Evolutionary conservation across 164 flowering plant species (phyloP).

Genomic region (Nymphaea colorata): DNA sequence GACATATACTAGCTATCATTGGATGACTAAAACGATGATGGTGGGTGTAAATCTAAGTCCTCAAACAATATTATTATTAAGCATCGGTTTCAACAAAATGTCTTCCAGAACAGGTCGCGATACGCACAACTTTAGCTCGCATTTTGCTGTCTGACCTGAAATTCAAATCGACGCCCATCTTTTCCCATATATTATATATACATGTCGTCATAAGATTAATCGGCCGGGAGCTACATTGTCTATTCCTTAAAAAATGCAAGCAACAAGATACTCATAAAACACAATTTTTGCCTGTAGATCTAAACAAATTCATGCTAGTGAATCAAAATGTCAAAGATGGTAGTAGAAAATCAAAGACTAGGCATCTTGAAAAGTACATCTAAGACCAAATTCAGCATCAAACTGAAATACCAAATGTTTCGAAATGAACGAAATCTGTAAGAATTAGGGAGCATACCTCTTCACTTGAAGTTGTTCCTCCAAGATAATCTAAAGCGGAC

Average conservation of each 20-base stretch:
- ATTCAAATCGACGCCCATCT: background rate
- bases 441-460: constrained; percentile 38
- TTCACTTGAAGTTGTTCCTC: constrained; percentile 77
- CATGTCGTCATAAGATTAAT: background rate
- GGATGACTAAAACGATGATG: no score
- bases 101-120: no score
- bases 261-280: background rate
- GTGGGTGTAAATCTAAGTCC: no score
- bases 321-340: no score
- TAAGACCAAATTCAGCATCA: background rate
- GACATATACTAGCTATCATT: no score
- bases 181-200: background rate
- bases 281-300: background rate
- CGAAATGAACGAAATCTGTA: background rate
- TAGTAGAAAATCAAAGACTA: background rate
- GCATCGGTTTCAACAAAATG: no score
- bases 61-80: no score
- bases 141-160: background rate
- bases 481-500: constrained; percentile 51
- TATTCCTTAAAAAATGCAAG: background rate
- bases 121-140: background rate
- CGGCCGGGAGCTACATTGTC: background rate
- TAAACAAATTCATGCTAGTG: background rate
- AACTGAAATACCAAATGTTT: background rate
- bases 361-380: no score